Base-by-base conservation (phyloP, 495 filamentous ascomycete genomes). In the Penicillium macrosclerotiorum region DNA sequence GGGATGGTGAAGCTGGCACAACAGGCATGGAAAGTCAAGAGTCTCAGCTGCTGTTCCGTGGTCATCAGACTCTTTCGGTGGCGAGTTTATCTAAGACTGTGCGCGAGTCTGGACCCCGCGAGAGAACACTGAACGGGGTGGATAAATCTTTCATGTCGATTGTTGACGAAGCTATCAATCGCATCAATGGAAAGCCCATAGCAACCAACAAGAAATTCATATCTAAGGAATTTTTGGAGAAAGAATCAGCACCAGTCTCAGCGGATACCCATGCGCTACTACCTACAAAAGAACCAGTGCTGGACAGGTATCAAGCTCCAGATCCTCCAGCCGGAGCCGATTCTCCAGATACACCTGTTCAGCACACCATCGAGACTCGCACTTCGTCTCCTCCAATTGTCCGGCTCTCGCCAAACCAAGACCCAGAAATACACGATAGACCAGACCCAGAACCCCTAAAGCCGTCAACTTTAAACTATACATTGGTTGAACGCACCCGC, bases 401-500 rank as follows among this genome's bases (percentile, higher is more conserved):
- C 37, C 49, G 46, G 13, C 42, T 64, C 17, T 46, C 53, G 11
- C 51, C 53, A 7, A 51, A 55, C 5, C 33, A 31, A 16, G n/a
- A 32, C 17, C 34, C 33, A 2, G 37, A 49, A 13, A 26, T 27
- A 16, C n/a, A 51, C 24, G 41, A 46, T 18, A 47, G 55, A 16
- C 31, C 50, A 31, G 27, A 62, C 8, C 52, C 50, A 35, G 62
- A 62, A 17, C 58, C 57, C 3, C 40, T 23, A 55, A 60, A 57
- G 54, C 51, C 16, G 61, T 64, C 43, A 20, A 37, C 51, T 62
- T 73, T 52, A 71, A 72, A 26, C 35, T 54, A 57, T 27, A 67
- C 64, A 8, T 76, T 95, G 12, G 69, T 82, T 23, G 81, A 90
- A 41, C 84, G 90, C 26, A 95, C 90, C 1, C 76, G 88, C n/a